A percentile compares a stretch with the other conserved stretches of the same genome.
Conservation (phyloP, 2,329 filamentous ascomycete genomes). For the Pestalotiopsis fici region DNA sequence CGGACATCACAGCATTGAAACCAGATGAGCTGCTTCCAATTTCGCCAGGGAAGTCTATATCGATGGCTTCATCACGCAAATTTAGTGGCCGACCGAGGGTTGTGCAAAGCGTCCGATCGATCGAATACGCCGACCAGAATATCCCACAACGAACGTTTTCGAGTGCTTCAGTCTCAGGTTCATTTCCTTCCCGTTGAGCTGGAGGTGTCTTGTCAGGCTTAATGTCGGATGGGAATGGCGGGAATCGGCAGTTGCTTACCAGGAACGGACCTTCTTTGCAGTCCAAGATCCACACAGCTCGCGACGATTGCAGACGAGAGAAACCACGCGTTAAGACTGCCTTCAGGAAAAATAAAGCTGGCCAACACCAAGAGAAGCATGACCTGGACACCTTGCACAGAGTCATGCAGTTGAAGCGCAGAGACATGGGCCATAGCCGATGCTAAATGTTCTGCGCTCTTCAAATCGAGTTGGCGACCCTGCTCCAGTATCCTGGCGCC, state of each 20-base stretch:
- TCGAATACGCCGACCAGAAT: conserved; percentile 54
- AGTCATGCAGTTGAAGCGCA: conserved; percentile 17
- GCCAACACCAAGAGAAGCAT: conserved; percentile 22
- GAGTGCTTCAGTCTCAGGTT: not conserved
- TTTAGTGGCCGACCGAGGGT: conserved; percentile 60
- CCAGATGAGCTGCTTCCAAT: not conserved
- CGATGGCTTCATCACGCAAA: conserved; percentile 55
- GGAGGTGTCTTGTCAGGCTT: not conserved
- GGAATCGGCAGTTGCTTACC: not conserved
- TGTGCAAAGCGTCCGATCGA: conserved; percentile 53
- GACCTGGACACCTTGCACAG: conserved; percentile 21
- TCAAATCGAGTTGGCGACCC: conserved; percentile 13
- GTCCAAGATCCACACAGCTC: conserved; percentile 24
- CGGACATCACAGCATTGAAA: not conserved
- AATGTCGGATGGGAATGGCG: not conserved
- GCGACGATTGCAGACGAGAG: conserved; percentile 25
- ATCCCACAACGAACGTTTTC: conserved; percentile 29
- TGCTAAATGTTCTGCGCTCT: conserved; percentile 11
- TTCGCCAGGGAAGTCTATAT: conserved; percentile 40
- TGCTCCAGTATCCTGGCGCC: conserved; percentile 20
- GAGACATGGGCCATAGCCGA: not conserved
- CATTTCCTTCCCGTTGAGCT: not conserved
- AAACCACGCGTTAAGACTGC: conserved; percentile 23
- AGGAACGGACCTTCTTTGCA: conserved; percentile 16
- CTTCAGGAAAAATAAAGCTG: conserved; percentile 13